Base-by-base conservation (phyloP, 371 early-diverging fungal species). In the Fennellomyces sp. region DNA sequence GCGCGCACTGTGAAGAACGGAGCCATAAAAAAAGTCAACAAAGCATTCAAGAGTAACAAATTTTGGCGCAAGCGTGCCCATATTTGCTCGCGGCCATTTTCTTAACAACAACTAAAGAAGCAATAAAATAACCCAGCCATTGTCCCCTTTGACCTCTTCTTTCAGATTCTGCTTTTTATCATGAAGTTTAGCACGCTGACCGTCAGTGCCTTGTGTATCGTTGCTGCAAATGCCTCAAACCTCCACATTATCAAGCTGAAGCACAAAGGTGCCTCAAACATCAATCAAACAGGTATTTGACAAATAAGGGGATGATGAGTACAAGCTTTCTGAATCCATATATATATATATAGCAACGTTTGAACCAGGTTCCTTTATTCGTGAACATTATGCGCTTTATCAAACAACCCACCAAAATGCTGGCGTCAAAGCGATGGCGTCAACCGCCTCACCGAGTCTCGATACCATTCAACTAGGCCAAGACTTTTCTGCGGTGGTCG, bases 381-480 rank as follows among this genome's bases (percentile, higher is more conserved):
- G 56, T 8, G 39, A 64, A 21, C 64, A 64, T 31, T 64, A 56
- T 38, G 41, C 58, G 12, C 6, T 58, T 21, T 63, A 54, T 58
- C 51, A 30, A 35, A 42, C 26, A 41, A 53, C 58, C 28, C 54
- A 53, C 36, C 28, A 36, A 29, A 29, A 49, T 27, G 27, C 33
- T 21, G 47, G 48, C 12, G 48, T 33, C 19, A 31, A 19, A 15
- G 31, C 21, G 21, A n/a, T n/a, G 27, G 12, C 19, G 12, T 17
- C 57, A 41, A n/a, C 13, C 23, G 47, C 3, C 8, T 28, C 15
- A 5, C 56, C 28, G 8, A 25, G 19, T 15, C 42, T 64, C 48
- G 54, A 65, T 47, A 60, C 56, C 4, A 57, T 65, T 30, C 38
- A 65, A 19, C 19, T 65, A 28, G 60, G 65, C n/a, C 54, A 60